phyloP scores from a whole-genome alignment of 805 yeast species.

The Saturnispora bothae region DNA sequence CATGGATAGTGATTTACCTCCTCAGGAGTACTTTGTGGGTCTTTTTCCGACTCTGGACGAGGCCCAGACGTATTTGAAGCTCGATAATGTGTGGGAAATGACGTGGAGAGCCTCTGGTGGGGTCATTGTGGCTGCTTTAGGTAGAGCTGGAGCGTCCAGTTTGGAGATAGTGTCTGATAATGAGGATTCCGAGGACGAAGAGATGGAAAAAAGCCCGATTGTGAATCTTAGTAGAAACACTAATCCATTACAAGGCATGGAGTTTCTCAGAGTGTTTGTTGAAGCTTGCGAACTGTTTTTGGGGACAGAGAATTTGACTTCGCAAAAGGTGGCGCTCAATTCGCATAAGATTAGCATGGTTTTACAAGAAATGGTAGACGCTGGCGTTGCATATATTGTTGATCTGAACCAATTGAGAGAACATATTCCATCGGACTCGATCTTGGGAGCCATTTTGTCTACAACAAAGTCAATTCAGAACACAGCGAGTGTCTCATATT shows the following conservation, averaged over 20 bases:
- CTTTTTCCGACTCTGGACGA: conserved; percentile 14
- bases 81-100: conserved; percentile 24
- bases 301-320: conserved; percentile 37
- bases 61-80: conserved; percentile 20
- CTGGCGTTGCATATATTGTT: conserved; percentile 61
- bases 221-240: conserved; percentile 1
- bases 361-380: conserved; percentile 69
- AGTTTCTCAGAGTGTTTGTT: conserved; percentile 32
- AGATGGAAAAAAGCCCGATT: not conserved
- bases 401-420: conserved; percentile 65
- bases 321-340: conserved; percentile 54
- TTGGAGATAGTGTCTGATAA: conserved; percentile 25
- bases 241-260: conserved; percentile 36
- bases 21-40: conserved; percentile 18
- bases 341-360: conserved; percentile 61
- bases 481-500: conserved; percentile 23
- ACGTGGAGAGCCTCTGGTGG: conserved; percentile 22
- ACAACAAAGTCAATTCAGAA: conserved; percentile 27
- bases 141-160: conserved; percentile 11
- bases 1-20: conserved; percentile 15
- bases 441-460: conserved; percentile 42
- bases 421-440: conserved; percentile 53
- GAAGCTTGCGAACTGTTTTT: conserved; percentile 33
- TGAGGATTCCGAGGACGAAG: conserved; percentile 15
- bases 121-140: conserved; percentile 14